Percentiles rank a stretch among this genome's conserved stretches.
These are phyloP conservation scores for Kuraishia cidri DNA, from an alignment of 805 yeast species.

Conservation along the genomic window DNA sequence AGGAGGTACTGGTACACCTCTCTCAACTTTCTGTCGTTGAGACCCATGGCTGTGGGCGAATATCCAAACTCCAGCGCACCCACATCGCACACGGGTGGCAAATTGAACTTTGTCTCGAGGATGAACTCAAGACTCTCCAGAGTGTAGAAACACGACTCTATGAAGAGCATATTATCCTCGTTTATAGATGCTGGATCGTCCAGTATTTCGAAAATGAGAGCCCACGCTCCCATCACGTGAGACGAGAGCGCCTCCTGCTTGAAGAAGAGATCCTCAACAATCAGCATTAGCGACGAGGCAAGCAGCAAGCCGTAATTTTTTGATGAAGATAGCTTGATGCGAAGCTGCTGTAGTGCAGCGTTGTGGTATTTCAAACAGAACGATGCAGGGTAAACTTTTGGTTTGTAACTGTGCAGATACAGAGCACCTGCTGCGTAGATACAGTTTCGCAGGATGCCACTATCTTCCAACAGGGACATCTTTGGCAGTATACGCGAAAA, in stretches of 20 bases:
- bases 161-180: no score
- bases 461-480: constrained; percentile 5
- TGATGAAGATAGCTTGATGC: constrained; percentile 5
- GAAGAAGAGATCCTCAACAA: no score
- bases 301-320: constrained; percentile 1
- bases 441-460: constrained; percentile 5
- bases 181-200: no score
- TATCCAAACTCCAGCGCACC: constrained; percentile 2
- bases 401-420: constrained; percentile 5
- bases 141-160: constrained; percentile 1
- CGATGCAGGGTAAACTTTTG: constrained; percentile 4
- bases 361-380: constrained; percentile 7
- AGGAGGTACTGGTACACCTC: constrained; percentile 4
- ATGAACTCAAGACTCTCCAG: neutral
- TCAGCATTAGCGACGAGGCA: no score
- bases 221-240: constrained; percentile 8
- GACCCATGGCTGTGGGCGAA: constrained; percentile 1
- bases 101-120: neutral
- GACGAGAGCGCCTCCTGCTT: no score
- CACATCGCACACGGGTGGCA: neutral
- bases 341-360: constrained; percentile 7
- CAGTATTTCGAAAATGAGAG: constrained; percentile 6
- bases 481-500: constrained; percentile 4
- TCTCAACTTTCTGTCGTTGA: constrained; percentile 1
- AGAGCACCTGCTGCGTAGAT: constrained; percentile 8